These are phyloP conservation scores for Priceomyces medius DNA, from an alignment of 805 yeast species.

Conservation along the genomic window DNA sequence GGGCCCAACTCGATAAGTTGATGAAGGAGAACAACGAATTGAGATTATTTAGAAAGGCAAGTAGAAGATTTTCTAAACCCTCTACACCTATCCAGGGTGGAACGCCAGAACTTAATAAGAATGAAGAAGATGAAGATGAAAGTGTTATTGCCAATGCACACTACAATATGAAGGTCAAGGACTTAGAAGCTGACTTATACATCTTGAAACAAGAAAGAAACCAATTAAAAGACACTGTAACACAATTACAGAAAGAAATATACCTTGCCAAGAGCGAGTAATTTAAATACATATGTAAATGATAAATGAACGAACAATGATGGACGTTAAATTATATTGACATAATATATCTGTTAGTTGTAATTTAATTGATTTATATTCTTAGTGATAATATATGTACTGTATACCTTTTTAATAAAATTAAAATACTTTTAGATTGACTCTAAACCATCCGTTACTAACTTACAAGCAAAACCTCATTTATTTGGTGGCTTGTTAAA, in stretches of 20 bases:
- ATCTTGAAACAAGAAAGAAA: conserved; percentile 83
- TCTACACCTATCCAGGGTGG: conserved; percentile 25
- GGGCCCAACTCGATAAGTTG: conserved; percentile 53
- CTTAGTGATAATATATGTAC: too few species aligned
- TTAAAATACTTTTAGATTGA: too few species aligned
- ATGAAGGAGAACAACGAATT: conserved; percentile 69
- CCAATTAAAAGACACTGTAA: conserved; percentile 62
- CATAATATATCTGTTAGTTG: neutral
- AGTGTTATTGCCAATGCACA: conserved; percentile 47
- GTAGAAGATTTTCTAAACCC: conserved; percentile 32
- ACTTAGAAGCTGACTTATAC: conserved; percentile 78
- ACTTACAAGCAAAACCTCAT: too few species aligned
- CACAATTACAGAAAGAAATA: conserved; percentile 59
- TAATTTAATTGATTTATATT: neutral
- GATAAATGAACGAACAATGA: neutral
- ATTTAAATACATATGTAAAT: neutral
- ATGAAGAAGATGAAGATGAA: conserved; percentile 26
- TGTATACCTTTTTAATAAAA: too few species aligned
- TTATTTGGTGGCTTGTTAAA: too few species aligned
- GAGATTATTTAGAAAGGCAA: conserved; percentile 49
- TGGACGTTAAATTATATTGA: neutral
- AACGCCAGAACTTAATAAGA: conserved; percentile 16
- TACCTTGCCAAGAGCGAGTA: conserved; percentile 16
- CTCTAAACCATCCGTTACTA: too few species aligned
- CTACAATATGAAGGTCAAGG: conserved; percentile 73